These are phyloP conservation scores for Cenchrus americanus DNA, from an alignment of 176 grass and related monocot genomes.

Conservation along the genomic window DNA sequence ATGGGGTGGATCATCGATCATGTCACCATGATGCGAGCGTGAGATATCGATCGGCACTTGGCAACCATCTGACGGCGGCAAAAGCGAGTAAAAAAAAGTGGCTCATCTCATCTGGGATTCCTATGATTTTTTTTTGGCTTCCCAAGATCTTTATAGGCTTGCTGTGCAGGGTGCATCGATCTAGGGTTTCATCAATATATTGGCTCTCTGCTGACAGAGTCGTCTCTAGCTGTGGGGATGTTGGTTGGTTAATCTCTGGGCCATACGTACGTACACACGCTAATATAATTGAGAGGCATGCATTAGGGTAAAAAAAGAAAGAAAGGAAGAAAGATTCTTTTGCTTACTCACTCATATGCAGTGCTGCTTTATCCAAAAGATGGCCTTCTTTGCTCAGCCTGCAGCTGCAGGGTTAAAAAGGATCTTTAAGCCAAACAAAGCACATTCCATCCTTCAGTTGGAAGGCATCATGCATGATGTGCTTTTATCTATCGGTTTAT, in stretches of 20 bases:
- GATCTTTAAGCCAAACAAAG: neutral
- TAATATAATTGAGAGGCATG: neutral
- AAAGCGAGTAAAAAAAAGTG: neutral
- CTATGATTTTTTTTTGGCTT: neutral
- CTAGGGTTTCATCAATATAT: neutral
- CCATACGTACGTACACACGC: too few species aligned
- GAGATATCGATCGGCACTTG: neutral
- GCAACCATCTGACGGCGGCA: neutral
- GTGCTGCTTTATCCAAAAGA: neutral
- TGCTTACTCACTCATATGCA: neutral
- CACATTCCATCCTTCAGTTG: neutral
- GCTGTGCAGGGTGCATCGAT: neutral
- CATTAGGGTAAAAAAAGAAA: neutral
- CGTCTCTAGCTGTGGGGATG: neutral
- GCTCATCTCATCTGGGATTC: conserved; percentile 23
- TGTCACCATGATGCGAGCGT: conserved; percentile 42
- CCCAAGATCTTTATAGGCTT: neutral
- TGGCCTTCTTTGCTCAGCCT: neutral
- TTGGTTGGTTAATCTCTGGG: neutral
- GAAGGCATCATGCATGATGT: neutral
- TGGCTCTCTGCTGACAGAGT: neutral
- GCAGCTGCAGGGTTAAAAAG: neutral
- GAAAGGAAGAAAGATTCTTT: neutral
- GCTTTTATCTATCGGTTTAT: neutral
- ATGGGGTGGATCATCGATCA: conserved; percentile 29